These are phyloP conservation scores for Mortierella sp. DNA, from an alignment of 371 early-diverging fungal species.

Conservation along the genomic window DNA sequence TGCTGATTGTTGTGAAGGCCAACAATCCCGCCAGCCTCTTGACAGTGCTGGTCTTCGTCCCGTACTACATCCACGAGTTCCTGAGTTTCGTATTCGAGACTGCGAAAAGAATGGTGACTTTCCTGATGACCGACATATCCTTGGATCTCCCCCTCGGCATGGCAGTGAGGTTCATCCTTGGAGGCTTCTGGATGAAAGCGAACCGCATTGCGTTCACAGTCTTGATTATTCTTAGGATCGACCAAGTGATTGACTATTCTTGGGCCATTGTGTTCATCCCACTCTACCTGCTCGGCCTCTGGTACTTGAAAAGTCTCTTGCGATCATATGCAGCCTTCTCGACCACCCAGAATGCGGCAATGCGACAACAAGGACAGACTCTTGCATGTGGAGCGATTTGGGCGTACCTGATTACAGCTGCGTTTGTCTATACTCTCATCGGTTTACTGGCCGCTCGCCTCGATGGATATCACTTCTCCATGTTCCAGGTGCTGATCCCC, in stretches of 20 bases:
- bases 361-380: too few relatives aligned
- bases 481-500: constrained; percentile 79
- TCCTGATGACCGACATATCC: constrained; percentile 10
- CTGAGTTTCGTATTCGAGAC: constrained; percentile 18
- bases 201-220: constrained; percentile 67
- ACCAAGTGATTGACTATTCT: constrained; percentile 62
- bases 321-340: constrained; percentile 18
- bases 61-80: constrained; percentile 44
- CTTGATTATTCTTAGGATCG: constrained; percentile 71
- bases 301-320: constrained; percentile 46
- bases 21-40: constrained; percentile 54
- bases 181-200: constrained; percentile 67
- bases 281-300: constrained; percentile 72
- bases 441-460: constrained; percentile 77
- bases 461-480: constrained; percentile 61
- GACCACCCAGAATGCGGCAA: too few relatives aligned
- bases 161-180: constrained; percentile 45
- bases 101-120: constrained; percentile 5
- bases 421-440: constrained; percentile 75
- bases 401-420: constrained; percentile 63
- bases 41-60: constrained; percentile 42
- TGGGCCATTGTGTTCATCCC: constrained; percentile 89
- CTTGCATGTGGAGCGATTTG: too few relatives aligned
- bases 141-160: too few relatives aligned
- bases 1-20: constrained; percentile 61